Evolutionary conservation across 2,329 filamentous ascomycete genomes (phyloP), one percentile per base, ranked within the genome.

Genomic region (Claviceps arundinis): DNA sequence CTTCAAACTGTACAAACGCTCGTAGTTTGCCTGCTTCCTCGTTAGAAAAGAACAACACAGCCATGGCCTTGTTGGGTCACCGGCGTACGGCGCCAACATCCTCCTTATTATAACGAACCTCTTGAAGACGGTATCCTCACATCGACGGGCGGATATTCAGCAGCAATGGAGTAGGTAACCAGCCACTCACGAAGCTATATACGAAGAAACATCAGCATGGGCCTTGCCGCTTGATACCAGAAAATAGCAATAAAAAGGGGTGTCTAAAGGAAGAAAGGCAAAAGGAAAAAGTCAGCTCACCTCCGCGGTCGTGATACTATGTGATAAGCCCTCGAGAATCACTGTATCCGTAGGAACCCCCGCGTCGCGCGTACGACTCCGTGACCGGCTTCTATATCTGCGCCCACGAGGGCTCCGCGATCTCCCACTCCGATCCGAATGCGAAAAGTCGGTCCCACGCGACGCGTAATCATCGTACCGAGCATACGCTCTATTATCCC

Each of bases 291-390:
- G 50, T 43, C 24, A 16, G 45, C 54, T 19, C n/a, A 79, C 76
- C 66, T 78, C 73, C 62, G 70, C 68, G 62, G 74, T 67, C 54
- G 73, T 72, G 54, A 77, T 66, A 52, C 71, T 70, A 53, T 66
- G 61, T 37, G 75, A 73, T 52, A 80, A 58, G 51, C 76, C 75
- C 59, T 81, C 77, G 44, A 81, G 65, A 50, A 80, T 77, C 50
- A 80, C 68, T 37, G 73, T 77, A 55, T 75, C 70, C 56, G 68
- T 75, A 37, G 74, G 73, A 53, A 59, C 61, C 48, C 70, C 70
- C 30, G 69, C 67, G 47, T 70, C 67, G 48, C 63, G 64, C 37
- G 56, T 62, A 37, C 62, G 68, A 52, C 65, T 70, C 26, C 58
- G 61, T 30, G 68, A 70, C 9, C 62, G 61, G 52, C 65, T 67